Base-by-base conservation (phyloP, 495 filamentous ascomycete genomes). In the Filosporella fistucella region DNA sequence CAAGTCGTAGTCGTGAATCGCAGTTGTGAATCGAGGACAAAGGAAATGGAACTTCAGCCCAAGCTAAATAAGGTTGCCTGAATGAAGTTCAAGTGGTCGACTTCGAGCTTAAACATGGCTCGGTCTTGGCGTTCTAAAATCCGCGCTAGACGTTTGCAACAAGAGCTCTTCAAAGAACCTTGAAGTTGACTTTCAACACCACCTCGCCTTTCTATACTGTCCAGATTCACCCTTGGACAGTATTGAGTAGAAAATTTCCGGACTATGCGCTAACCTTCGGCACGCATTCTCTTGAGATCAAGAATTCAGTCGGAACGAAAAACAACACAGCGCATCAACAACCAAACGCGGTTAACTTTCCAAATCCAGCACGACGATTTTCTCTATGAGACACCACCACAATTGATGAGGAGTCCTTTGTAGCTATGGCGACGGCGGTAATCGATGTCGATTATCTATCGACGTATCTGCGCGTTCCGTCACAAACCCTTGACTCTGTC, bases 381-480 rank as follows among this genome's bases (percentile, higher is more conserved):
- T 36, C 23, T 47, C 36, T n/a, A 55, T 53, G 47, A 47, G 32
- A 13, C 23, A 52, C 34, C 42, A 45, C 51, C 32, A 37, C 43
- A 11, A 20, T 51, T 52, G 24, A 57, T 57, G 54, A 52, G 30
- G 33, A 55, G 22, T 24, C 25, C 14, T 43, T 17, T n/a, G 24
- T 44, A 29, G 35, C 30, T 23, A 93, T 93, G 88, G 87, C 88
- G 57, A 76, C 84, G 52, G 80, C 76, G 39, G 81, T 78, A 41
- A 68, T 91, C 14, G 87, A 95, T 70, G 62, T 88, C 39, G 73
- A 76, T 51, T 91, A 86, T 68, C 68, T 96, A 42, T 77, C 88
- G 52, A 71, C 80, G 23, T 88, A 89, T 64, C 84, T 84, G 63
- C 72, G 79, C 45, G 66, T 95, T 52, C 78, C 88, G 2, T 74